These are phyloP conservation scores for Epicoccum nigrum DNA, from an alignment of 2,329 filamentous ascomycete genomes.

Conservation along the genomic window DNA sequence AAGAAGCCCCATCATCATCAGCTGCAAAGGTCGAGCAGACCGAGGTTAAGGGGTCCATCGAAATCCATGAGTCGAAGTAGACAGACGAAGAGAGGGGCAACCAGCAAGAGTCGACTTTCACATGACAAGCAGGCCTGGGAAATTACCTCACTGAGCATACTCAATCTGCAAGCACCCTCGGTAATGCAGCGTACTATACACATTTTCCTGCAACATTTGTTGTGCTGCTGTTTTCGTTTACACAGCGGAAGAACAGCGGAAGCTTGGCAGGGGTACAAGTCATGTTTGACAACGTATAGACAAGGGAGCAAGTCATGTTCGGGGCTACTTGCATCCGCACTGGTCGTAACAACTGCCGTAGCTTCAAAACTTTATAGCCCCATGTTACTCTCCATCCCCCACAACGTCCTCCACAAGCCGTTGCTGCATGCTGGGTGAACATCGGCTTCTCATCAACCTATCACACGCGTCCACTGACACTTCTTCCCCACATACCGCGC, in stretches of 20 bases:
- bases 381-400: conserved; percentile 3
- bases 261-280: not conserved
- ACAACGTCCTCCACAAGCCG: conserved; percentile 4
- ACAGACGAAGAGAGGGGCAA: not conserved
- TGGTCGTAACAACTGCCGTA: conserved; percentile 13
- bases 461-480: not conserved
- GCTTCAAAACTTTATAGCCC: not conserved
- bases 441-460: conserved; percentile 7
- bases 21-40: conserved; percentile 5
- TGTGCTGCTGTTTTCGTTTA: not conserved
- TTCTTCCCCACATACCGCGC: conserved; percentile 1
- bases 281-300: not conserved
- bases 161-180: not conserved
- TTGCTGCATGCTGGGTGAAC: conserved; percentile 10
- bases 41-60: not conserved
- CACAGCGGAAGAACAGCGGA: not conserved
- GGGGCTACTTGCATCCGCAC: not conserved
- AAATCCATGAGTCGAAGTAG: not conserved
- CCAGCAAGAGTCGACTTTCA: no score
- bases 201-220: no score
- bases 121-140: no score
- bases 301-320: not conserved
- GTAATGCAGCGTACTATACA: not conserved
- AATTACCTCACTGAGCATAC: not conserved
- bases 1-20: conserved; percentile 17